Conservation (phyloP, 192 early-diverging fungal genomes). For the Backusella sp. region DNA sequence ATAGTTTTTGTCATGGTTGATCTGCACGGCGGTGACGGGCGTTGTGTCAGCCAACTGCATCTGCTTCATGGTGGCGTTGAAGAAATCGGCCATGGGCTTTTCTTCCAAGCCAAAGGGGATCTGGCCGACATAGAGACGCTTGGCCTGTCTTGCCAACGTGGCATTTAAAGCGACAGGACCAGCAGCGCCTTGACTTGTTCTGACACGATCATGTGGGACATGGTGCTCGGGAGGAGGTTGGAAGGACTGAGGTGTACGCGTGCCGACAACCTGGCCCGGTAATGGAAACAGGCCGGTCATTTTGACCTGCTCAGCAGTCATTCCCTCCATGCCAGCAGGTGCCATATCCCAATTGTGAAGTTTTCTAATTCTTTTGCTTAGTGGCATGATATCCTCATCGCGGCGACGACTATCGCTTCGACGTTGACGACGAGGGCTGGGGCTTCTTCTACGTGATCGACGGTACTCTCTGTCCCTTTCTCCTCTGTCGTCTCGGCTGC, state of each 20-base stretch:
- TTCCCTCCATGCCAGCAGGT: slow-evolving; percentile 83
- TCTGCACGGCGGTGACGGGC: slow-evolving; percentile 80
- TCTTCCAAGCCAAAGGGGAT: slow-evolving; percentile 78
- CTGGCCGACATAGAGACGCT: slow-evolving; percentile 91
- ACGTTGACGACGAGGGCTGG: slow-evolving; percentile 25
- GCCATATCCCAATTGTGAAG: slow-evolving; percentile 91
- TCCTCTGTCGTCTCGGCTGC: slow-evolving; percentile 33
- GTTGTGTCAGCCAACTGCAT: slow-evolving; percentile 66
- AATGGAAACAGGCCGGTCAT: slow-evolving; percentile 79
- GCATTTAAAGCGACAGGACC: slow-evolving; percentile 54
- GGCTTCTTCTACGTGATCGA: slow-evolving; percentile 35
- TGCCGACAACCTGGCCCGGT: slow-evolving; percentile 59
- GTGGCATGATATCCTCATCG: slow-evolving; percentile 54
- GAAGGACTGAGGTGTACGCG: slow-evolving; percentile 23
- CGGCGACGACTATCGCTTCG: slow-evolving; percentile 38
- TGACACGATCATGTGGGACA: slow-evolving; percentile 5
- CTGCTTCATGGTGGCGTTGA: slow-evolving; percentile 83
- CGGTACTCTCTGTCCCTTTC: slow-evolving; percentile 14
- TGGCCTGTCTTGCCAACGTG: slow-evolving; percentile 71
- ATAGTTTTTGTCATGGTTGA: slow-evolving; percentile 91
- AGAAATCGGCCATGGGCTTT: slow-evolving; percentile 74
- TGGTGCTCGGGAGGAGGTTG: neutral
- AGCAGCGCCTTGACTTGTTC: slow-evolving; percentile 42
- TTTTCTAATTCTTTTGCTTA: slow-evolving; percentile 78
- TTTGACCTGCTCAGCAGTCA: slow-evolving; percentile 86